A percentile compares a stretch with the other conserved stretches of the same genome.
These are phyloP conservation scores for Erysimum cheiranthoides DNA, from an alignment of 345 rosid genomes.

Conservation along the genomic window DNA sequence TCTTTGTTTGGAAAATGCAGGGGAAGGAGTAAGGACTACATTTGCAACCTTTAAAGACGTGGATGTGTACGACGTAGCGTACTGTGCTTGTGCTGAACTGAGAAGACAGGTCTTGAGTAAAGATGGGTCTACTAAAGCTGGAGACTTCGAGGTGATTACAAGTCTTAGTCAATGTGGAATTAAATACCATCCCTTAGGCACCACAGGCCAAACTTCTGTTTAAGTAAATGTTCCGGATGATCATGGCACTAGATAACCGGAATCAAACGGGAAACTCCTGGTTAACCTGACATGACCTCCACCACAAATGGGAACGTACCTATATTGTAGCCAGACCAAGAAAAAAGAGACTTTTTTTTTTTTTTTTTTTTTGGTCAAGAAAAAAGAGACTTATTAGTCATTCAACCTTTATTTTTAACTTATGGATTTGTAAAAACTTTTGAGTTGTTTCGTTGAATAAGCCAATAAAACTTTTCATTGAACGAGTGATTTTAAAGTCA, in stretches of 20 bases:
- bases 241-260: not conserved
- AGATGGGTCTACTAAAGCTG: conserved; percentile 48
- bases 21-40: conserved; percentile 85
- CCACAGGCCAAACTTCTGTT: conserved; percentile 14
- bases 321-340: not conserved
- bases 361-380: too few species aligned
- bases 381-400: not conserved
- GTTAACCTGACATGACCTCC: not conserved
- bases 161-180: conserved; percentile 52
- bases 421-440: not conserved
- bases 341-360: not conserved
- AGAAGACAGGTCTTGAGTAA: conserved; percentile 52
- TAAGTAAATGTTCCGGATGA: conserved; percentile 10
- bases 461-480: not conserved
- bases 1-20: conserved; percentile 44
- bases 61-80: conserved; percentile 63
- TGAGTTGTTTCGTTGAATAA: not conserved
- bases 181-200: conserved; percentile 33
- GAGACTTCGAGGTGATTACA: conserved; percentile 46
- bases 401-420: not conserved
- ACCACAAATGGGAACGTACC: not conserved
- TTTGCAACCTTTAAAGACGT: conserved; percentile 56
- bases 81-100: conserved; percentile 71
- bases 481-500: not conserved
- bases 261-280: not conserved